Evolutionary conservation across 2,329 filamentous ascomycete genomes (phyloP).

Genomic region (Catunica adiposa): DNA sequence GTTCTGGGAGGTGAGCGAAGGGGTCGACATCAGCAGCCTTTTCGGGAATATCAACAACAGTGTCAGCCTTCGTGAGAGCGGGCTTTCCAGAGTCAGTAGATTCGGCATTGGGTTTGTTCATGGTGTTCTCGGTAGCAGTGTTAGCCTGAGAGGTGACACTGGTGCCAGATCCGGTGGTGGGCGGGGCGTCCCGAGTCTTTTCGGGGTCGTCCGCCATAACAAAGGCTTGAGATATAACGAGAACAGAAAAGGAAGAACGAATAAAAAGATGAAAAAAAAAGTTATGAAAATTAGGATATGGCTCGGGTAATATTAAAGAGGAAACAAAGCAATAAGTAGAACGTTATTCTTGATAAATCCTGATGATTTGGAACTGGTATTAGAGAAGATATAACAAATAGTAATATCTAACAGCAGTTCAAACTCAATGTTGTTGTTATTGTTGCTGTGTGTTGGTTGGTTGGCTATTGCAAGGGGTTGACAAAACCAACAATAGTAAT

Average conservation of each 20-base stretch:
- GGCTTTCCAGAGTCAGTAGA: not conserved
- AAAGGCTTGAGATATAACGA: not conserved
- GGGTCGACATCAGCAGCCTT: constrained; percentile 26
- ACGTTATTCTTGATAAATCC: not conserved
- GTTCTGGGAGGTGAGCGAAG: constrained; percentile 43
- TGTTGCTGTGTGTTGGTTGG: no score
- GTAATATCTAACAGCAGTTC: no score
- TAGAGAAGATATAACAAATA: not conserved
- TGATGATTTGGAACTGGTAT: not conserved
- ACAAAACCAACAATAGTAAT: no score
- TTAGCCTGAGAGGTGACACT: not conserved
- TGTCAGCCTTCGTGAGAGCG: not conserved
- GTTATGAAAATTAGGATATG: not conserved
- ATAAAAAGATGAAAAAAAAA: not conserved
- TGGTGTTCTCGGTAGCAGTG: not conserved
- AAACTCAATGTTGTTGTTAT: no score
- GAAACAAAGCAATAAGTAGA: not conserved
- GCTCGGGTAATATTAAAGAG: not conserved
- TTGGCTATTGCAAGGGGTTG: no score
- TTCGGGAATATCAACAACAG: not conserved
- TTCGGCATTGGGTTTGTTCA: no score
- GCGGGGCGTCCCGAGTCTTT: not conserved
- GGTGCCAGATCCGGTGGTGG: not conserved
- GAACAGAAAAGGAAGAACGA: not conserved
- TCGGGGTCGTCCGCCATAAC: not conserved